Evolutionary conservation across 495 filamentous ascomycete species (phyloP).

Genomic region (Letharia lupina): DNA sequence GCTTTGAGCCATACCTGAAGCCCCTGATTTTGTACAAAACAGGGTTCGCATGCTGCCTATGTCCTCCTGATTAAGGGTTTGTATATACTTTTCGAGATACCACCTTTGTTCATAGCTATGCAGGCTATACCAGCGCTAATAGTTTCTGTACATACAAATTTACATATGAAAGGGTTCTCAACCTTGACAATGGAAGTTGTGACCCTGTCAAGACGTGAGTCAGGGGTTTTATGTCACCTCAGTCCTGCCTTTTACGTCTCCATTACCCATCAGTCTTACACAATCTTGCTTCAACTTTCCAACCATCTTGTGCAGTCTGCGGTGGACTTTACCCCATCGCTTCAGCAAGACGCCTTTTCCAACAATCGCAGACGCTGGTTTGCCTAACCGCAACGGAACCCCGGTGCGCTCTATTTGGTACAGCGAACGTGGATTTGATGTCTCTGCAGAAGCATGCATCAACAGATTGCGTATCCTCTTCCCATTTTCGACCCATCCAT

Average conservation of each 20-base stretch:
- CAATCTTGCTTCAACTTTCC: neutral
- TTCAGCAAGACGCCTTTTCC: neutral
- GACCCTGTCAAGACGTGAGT: neutral
- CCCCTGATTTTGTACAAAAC: neutral
- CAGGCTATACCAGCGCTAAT: slow-evolving; percentile 11
- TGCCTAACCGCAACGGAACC: too few species aligned
- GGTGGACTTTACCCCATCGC: neutral
- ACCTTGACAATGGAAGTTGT: neutral
- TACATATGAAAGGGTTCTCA: neutral
- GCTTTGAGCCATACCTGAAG: slow-evolving; percentile 31
- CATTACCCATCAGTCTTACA: neutral
- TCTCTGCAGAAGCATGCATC: too few species aligned
- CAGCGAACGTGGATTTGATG: too few species aligned
- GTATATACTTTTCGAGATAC: slow-evolving; percentile 18
- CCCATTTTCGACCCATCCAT: too few species aligned
- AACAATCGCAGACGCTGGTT: neutral
- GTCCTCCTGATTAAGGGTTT: slow-evolving; percentile 2
- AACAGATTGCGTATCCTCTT: too few species aligned
- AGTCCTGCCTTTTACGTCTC: neutral
- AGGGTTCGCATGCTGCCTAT: neutral
- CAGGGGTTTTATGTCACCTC: neutral
- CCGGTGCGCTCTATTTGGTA: too few species aligned
- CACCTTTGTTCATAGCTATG: slow-evolving; percentile 13
- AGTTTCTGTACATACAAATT: slow-evolving; percentile 9
- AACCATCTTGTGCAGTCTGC: neutral